Evolutionary conservation across 768 basidiomycete genomes (phyloP).

Genomic region (Dioszegia aurantiaca): DNA sequence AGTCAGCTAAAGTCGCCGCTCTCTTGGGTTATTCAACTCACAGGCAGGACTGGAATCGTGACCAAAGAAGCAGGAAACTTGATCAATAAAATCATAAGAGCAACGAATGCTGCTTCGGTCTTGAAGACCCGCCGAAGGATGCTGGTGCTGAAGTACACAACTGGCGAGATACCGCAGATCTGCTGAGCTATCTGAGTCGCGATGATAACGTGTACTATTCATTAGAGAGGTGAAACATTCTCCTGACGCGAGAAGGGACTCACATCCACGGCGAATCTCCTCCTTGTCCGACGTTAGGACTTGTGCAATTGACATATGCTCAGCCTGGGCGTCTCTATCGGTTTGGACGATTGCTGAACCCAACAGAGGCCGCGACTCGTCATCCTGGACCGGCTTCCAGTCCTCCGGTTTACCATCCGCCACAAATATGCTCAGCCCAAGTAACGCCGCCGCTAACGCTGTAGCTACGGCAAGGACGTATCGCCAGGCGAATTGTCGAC

Average conservation of each 20-base stretch:
- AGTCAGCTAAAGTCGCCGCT: not conserved
- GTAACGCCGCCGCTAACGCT: slow-evolving; percentile 1
- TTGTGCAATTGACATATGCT: slow-evolving; percentile 8
- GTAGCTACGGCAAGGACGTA: slow-evolving; percentile 10
- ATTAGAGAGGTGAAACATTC: not conserved
- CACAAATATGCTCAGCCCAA: slow-evolving; percentile 9
- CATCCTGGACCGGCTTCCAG: not conserved
- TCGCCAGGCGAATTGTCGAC: slow-evolving; percentile 14
- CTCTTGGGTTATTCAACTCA: no score
- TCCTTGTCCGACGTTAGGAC: slow-evolving; percentile 3
- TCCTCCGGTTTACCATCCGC: slow-evolving; percentile 1
- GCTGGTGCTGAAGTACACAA: slow-evolving; percentile 83
- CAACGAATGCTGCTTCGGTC: slow-evolving; percentile 72
- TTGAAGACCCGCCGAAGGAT: slow-evolving; percentile 75
- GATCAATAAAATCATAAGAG: slow-evolving; percentile 72
- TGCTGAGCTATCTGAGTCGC: slow-evolving; percentile 26
- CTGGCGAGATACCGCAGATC: slow-evolving; percentile 54
- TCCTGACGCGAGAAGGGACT: no score
- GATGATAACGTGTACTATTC: slow-evolving; percentile 29
- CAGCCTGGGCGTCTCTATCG: not conserved
- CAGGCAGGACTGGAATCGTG: slow-evolving; percentile 77
- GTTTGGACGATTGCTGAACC: not conserved
- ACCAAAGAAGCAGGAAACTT: slow-evolving; percentile 65
- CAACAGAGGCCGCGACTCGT: slow-evolving; percentile 3
- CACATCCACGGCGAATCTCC: slow-evolving; percentile 8